These are phyloP conservation scores for Staphylotrichum tortipilum DNA, from an alignment of 495 filamentous ascomycete genomes.

Conservation along the genomic window DNA sequence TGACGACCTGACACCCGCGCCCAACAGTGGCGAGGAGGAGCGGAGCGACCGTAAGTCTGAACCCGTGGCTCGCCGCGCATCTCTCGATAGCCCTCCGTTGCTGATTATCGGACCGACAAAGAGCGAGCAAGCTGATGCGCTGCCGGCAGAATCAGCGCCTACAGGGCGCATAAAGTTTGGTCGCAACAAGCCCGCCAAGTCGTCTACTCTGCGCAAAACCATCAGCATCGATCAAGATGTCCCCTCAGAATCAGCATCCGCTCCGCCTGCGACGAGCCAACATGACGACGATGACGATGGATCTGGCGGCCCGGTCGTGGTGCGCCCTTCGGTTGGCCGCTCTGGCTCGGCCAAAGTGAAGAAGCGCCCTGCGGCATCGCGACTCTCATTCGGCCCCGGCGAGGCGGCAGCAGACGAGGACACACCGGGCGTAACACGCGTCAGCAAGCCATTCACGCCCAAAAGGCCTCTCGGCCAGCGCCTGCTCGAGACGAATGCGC, in stretches of 20 bases:
- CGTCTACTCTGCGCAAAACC: constrained; percentile 42
- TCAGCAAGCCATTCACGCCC: constrained; percentile 34
- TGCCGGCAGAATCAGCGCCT: constrained; percentile 22
- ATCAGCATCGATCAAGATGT: constrained; percentile 35
- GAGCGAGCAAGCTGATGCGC: constrained; percentile 31
- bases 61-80: not conserved
- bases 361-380: constrained; percentile 54
- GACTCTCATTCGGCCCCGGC: constrained; percentile 68
- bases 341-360: constrained; percentile 41
- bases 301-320: constrained; percentile 27
- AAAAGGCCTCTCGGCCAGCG: constrained; percentile 66
- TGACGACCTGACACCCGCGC: constrained; percentile 10
- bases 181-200: constrained; percentile 39
- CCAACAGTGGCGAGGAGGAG: constrained; percentile 24
- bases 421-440: not conserved
- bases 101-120: constrained; percentile 21
- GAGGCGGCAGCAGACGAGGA: constrained; percentile 48
- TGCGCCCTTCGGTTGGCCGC: constrained; percentile 29
- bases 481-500: constrained; percentile 62
- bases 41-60: constrained; percentile 28
- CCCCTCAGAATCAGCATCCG: constrained; percentile 4
- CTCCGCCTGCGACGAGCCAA: constrained; percentile 15
- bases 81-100: constrained; percentile 14
- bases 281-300: constrained; percentile 33
- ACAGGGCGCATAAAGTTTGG: constrained; percentile 35